Conservation (phyloP, 106 monocot species). For the Cymbidium sinense region DNA sequence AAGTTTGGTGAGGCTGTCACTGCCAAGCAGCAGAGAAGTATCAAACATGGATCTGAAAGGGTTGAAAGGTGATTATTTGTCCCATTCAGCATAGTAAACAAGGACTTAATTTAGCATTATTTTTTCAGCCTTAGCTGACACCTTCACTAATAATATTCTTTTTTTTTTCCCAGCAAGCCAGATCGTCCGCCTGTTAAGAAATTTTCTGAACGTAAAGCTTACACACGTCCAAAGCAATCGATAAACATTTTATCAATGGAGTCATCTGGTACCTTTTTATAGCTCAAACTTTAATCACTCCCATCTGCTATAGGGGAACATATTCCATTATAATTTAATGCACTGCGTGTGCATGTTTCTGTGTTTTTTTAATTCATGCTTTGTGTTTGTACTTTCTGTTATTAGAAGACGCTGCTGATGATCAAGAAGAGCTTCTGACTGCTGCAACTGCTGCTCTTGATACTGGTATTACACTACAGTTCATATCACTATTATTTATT, state of each 20-base stretch:
- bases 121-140: background rate
- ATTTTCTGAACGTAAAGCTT: slow-evolving; percentile 46
- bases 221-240: slow-evolving; percentile 33
- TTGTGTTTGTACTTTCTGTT: slow-evolving; percentile 8
- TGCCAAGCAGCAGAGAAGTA: slow-evolving; percentile 42
- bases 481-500: background rate
- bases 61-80: slow-evolving; percentile 33
- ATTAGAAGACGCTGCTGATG: slow-evolving; percentile 55
- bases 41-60: slow-evolving; percentile 32
- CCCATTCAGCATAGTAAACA: background rate
- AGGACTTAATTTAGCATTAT: background rate
- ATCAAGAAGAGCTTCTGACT: slow-evolving; percentile 59
- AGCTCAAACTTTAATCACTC: background rate
- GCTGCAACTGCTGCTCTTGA: slow-evolving; percentile 58
- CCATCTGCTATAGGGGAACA: background rate
- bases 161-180: slow-evolving; percentile 27
- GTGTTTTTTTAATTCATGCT: background rate
- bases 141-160: background rate
- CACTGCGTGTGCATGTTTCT: background rate
- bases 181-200: slow-evolving; percentile 50
- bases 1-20: slow-evolving; percentile 34
- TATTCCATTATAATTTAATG: background rate
- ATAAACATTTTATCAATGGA: slow-evolving; percentile 24
- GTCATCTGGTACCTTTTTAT: slow-evolving; percentile 37
- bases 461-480: slow-evolving; percentile 26